Base-by-base conservation (phyloP, 1,284 basidiomycete species). In the Ganoderma multipileum region DNA sequence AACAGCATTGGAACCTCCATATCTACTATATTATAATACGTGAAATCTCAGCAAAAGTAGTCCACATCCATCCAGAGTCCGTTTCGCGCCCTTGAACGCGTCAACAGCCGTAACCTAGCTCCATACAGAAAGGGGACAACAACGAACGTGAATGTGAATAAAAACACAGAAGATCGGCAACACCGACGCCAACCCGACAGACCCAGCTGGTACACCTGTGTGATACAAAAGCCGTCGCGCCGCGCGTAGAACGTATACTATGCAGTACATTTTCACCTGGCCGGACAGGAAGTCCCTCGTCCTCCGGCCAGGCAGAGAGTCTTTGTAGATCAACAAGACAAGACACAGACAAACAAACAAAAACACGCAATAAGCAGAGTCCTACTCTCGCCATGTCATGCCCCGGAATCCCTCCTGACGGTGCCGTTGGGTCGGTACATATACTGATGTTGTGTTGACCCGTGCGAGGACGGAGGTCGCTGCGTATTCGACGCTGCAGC, bases 341-440 rank as follows among this genome's bases (percentile, higher is more conserved):
- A 59, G 5, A 63, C 16, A 63, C 11, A 41, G 30, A 54, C 30
- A 39, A 41, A 26, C 30, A 12, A 26, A 16, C 47, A 52, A 54
- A 14, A 3, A 63, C 0, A 52, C 64, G 28, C 39, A 36, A n/a
- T 12, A 11, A 16, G 6, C 23, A 50, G 12, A 28, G 47, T 52
- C 47, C 47, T 12, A 52, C 26, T 52, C 30, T 28, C 8, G 9
- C 38, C 65, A 71, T 60, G 68, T 50, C 65, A 71, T 60, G 68
- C 63, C 58, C 68, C 66, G 30, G 73, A 74, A 50, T 73, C 74
- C 64, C 68, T 59, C 59, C 71, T 44, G 26, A 36, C 50, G 12
- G 70, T 54, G 6, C 82, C 84, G 69, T 83, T 84, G 52, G 84
- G 78, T 54, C 82, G 80, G 68, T 82, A 86, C 78, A 85, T 83